phyloP scores from a whole-genome alignment of 495 filamentous ascomycete species.

The Usnea hakonensis region DNA sequence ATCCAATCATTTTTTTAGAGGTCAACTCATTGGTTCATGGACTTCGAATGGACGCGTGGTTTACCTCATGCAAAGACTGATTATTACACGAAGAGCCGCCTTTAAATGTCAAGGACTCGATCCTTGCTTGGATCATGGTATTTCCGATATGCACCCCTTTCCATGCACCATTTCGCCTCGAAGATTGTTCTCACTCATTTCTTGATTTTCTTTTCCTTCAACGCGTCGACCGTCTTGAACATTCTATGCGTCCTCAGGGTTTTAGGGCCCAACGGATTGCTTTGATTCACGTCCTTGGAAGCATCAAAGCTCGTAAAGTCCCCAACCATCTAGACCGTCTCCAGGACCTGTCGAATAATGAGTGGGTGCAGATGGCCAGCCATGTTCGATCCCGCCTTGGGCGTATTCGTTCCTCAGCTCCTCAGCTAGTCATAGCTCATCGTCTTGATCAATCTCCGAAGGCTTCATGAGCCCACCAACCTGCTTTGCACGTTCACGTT shows the following conservation, averaged over 20 bases:
- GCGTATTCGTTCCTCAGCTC: conserved; percentile 55
- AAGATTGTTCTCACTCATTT: background rate
- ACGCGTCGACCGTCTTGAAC: background rate
- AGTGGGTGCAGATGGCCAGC: conserved; percentile 3
- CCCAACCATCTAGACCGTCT: conserved; percentile 44
- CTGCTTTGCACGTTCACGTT: conserved; percentile 81
- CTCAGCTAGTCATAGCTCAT: conserved; percentile 80
- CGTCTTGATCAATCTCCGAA: conserved; percentile 81
- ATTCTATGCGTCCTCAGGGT: background rate
- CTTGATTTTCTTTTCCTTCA: background rate
- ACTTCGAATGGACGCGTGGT: background rate
- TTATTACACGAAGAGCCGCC: background rate
- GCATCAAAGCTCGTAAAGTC: conserved; percentile 43
- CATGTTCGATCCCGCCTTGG: conserved; percentile 15
- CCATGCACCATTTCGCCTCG: background rate
- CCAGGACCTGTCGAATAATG: conserved; percentile 6
- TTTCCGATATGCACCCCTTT: background rate
- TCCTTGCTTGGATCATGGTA: background rate
- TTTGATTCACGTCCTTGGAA: background rate
- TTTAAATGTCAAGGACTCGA: background rate
- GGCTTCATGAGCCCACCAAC: conserved; percentile 89
- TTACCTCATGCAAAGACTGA: background rate
- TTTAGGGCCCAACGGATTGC: background rate
- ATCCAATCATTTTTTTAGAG: no score
- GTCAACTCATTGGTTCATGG: background rate